These are phyloP conservation scores for Saccharomyces hybrid DNA, from an alignment of 1,139 yeast genomes.

Conservation along the genomic window DNA sequence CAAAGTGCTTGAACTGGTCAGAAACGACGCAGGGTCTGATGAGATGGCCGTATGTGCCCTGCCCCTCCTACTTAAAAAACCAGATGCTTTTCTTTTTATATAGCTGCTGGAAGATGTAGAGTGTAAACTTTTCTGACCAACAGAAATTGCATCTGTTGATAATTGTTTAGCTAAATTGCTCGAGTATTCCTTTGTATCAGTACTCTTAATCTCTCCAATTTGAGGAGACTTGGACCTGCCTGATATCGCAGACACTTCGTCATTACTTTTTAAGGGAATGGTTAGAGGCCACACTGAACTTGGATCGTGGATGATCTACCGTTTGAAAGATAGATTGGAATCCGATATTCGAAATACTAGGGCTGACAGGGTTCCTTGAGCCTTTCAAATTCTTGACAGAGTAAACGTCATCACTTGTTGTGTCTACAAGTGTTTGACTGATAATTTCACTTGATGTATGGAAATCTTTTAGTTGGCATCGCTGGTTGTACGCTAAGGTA, in stretches of 20 bases:
- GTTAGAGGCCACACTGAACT: slow-evolving; percentile 1
- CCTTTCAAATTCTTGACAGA: not conserved
- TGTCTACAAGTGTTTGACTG: not conserved
- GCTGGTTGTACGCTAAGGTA: not conserved
- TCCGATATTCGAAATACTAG: slow-evolving; percentile 29
- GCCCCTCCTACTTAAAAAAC: not conserved
- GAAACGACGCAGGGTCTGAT: not conserved
- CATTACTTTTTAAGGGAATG: not conserved
- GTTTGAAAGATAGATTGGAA: slow-evolving; percentile 30
- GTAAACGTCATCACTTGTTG: not conserved
- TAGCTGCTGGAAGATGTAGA: not conserved
- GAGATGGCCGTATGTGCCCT: not conserved
- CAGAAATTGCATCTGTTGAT: not conserved
- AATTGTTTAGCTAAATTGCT: not conserved
- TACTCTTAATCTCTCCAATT: not conserved
- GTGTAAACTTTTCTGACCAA: not conserved
- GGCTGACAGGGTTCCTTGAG: slow-evolving; percentile 5
- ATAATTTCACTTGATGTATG: not conserved
- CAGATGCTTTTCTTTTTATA: not conserved
- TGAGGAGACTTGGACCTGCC: not conserved
- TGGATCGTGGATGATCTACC: slow-evolving; percentile 4
- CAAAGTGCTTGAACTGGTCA: not conserved
- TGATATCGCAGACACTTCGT: not conserved
- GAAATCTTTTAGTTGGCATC: not conserved
- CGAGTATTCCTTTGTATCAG: not conserved